A percentile compares a stretch with the other conserved stretches of the same genome.
These are phyloP conservation scores for Tetrahymena elliotti DNA, from an alignment of 73 alveolate genomes.

Conservation along the genomic window DNA sequence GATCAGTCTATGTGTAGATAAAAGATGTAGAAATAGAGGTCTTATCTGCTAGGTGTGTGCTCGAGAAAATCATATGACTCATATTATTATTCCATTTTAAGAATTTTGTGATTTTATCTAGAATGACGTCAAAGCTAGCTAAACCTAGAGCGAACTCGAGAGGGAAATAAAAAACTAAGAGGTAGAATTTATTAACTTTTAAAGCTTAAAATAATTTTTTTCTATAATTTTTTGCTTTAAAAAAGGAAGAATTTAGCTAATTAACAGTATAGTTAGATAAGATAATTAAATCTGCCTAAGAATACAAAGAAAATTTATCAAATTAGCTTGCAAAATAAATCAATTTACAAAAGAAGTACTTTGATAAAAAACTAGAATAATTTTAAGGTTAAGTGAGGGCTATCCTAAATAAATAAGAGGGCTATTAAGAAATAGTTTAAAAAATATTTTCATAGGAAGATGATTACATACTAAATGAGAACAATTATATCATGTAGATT, in stretches of 20 bases:
- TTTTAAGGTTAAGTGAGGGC: no score
- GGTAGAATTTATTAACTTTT: neutral
- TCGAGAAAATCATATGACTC: neutral
- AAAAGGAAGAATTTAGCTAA: neutral
- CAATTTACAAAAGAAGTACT: neutral
- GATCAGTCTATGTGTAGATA: neutral
- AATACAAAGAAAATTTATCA: no score
- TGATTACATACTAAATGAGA: neutral
- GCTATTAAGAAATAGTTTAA: neutral
- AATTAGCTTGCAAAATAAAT: neutral
- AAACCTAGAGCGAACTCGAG: neutral
- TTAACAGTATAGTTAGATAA: neutral
- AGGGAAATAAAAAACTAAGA: neutral
- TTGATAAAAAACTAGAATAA: neutral
- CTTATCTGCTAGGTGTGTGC: neutral
- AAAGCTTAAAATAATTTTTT: no score
- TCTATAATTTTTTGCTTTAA: no score
- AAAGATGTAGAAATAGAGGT: neutral
- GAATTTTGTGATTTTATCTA: neutral
- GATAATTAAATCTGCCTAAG: neutral
- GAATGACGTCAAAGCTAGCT: neutral
- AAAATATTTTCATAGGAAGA: neutral
- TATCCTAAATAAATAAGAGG: neutral
- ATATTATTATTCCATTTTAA: neutral
- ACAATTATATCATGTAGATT: neutral